Base-by-base conservation (phyloP, 495 filamentous ascomycete species). In the Penicillium waksmanii region DNA sequence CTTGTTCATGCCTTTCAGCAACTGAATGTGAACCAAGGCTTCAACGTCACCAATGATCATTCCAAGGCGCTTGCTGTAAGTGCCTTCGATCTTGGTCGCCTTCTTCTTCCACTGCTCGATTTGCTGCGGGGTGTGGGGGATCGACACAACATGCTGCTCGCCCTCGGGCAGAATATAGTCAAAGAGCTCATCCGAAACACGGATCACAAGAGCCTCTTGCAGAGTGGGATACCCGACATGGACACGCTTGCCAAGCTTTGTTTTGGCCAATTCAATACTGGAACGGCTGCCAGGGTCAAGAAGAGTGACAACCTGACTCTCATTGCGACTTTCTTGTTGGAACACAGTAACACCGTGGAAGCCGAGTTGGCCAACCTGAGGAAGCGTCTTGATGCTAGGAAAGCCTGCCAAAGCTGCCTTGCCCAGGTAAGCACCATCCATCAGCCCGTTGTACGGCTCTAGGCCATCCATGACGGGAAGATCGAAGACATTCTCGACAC, bases 311-410 rank as follows among this genome's bases (percentile, higher is more conserved):
- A 97, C 84, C 90, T 97, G 96, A 68, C 93, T 98, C 79, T 97
- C 91, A 64, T 98, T 97, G 53, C 93, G 87, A 67, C 92, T 96
- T 46, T 97, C 94, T 61, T 96, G 92, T 70, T 96, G 91, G 77
- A 99, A 99, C n/a, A 99, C 90, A 61, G 85, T 92, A 47, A 99
- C 92, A 11, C 91, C 91, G 70, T 97, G 93, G 75, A 95, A 97
- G 9, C 84, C 93, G 51, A 97, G 81, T 35, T 78, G 81, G 7
- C 91, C 96, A 46, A 82, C 84, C 69, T 93, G 89, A 5, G 91
- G 88, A 46, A 99, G 77, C 3, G 88, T 90, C 53, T 92, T 90
- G 66, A 98, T 76, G 58, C 85, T 93, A 3, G 96, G 96, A 71
- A 99, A 99, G 8, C 95, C 93, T 59, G 96, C 95, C 50, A 98